Evolutionary conservation across 139 green algal species (phyloP).

Genomic region (Monoraphidium neglectum): DNA sequence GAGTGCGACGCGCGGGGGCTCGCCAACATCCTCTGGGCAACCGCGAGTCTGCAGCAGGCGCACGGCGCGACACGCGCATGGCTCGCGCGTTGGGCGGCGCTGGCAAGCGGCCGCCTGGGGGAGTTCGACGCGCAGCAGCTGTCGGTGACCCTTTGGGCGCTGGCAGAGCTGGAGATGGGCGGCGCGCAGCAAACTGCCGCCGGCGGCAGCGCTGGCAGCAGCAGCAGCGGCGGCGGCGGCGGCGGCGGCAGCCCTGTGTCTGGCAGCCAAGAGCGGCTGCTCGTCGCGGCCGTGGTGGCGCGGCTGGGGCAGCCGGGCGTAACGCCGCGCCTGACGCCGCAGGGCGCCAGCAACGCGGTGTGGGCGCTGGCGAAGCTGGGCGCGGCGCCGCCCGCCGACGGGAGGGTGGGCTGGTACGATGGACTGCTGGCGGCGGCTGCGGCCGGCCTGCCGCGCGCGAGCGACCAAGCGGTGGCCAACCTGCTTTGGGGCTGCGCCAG

Average conservation of each 20-base stretch:
- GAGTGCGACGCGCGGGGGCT: constrained; percentile 23
- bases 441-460: background rate
- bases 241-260: background rate
- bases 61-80: background rate
- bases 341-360: background rate
- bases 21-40: constrained; percentile 20
- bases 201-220: background rate
- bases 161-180: constrained; percentile 13
- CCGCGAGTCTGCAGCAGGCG: constrained; percentile 3
- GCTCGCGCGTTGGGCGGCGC: background rate
- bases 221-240: constrained; percentile 2
- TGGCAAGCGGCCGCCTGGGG: constrained; percentile 6
- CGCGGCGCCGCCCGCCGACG: background rate
- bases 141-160: constrained; percentile 13
- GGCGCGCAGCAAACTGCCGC: background rate
- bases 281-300: background rate
- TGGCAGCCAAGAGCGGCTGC: background rate
- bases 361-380: background rate
- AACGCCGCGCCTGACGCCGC: constrained; percentile 11
- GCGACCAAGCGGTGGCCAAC: constrained; percentile 19
- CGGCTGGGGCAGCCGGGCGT: constrained; percentile 2
- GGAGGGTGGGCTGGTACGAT: background rate
- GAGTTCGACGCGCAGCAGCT: constrained; percentile 31
- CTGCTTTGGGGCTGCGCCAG: constrained; percentile 11
- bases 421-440: background rate